Base-by-base conservation (phyloP, 345 rosid genomes). In the Kandelia obovata region DNA sequence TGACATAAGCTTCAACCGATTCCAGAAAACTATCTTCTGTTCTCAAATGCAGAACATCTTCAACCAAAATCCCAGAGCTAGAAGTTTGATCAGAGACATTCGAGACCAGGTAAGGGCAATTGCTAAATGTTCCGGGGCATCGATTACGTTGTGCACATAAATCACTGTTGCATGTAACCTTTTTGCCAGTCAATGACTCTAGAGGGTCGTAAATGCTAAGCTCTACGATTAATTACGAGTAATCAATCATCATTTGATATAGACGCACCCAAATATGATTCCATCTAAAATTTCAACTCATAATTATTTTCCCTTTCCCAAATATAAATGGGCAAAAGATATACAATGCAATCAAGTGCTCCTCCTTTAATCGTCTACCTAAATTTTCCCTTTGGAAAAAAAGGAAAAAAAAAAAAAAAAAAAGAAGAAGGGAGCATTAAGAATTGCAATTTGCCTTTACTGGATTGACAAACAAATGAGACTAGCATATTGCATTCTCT, bases 11-110 rank as follows among this genome's bases (percentile, higher is more conserved):
- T 78, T 86, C 75, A 25, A 86, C 83, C 68, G 76, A 75, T 78
- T 87, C 82, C 6, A 65, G 79, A 43, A 57, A 74, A 64, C 73
- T 61, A 66, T 87, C 79, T 71, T 85, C 90, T 1, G 89, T 70
- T 6, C 80, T 79, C 55, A 91, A 70, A 82, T 88, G 97, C 75
- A 94, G 81, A 73, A 91, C 82, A 84, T 94, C 96, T 68, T 89
- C 92, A 61, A 89, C 82, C 65, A 89, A 80, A 74, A 91, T 68
- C 49, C 97, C 96, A 8, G 90, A 84, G 34, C 95, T 85, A 0
- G 96, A 91, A 61, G 98, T 94, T 79, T 91, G 84, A 75, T 91
- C 92, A 21, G 93, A 89, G 75, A 87, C 86, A 64, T 89, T 89
- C 62, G 97, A 88, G 58, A 87, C 87, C 79, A 80, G 69, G 77